These are phyloP conservation scores for Elsinoe ampelina DNA, from an alignment of 2,329 filamentous ascomycete genomes.

Conservation along the genomic window DNA sequence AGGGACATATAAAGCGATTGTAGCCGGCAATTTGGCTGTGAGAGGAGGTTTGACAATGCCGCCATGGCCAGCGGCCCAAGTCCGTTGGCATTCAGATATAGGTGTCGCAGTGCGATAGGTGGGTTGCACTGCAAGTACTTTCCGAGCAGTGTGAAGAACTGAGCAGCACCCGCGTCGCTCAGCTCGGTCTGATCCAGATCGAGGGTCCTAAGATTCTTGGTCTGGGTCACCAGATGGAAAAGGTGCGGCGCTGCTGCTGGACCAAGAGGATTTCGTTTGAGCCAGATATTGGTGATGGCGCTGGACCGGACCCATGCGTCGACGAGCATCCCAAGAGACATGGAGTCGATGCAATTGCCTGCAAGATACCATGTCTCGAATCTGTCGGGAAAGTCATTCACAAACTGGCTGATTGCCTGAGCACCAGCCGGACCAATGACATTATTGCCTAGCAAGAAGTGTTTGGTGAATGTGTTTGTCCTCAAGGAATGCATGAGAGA, in stretches of 20 bases:
- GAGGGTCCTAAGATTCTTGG: slow-evolving; percentile 38
- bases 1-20: slow-evolving; percentile 26
- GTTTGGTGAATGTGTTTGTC: slow-evolving; percentile 39
- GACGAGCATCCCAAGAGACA: slow-evolving; percentile 35
- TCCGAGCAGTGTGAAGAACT: slow-evolving; percentile 33
- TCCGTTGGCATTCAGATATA: slow-evolving; percentile 29
- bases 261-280: slow-evolving; percentile 46
- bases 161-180: slow-evolving; percentile 38
- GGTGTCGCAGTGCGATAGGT: slow-evolving; percentile 20
- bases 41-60: slow-evolving; percentile 24
- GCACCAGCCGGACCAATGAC: slow-evolving; percentile 44
- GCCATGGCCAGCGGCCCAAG: slow-evolving; percentile 21
- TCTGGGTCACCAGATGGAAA: slow-evolving; percentile 37
- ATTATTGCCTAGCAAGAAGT: slow-evolving; percentile 48
- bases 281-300: slow-evolving; percentile 43
- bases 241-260: slow-evolving; percentile 32
- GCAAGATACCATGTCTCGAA: slow-evolving; percentile 50
- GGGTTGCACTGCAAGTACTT: slow-evolving; percentile 16
- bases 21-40: slow-evolving; percentile 22
- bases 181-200: slow-evolving; percentile 48
- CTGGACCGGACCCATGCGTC: slow-evolving; percentile 37
- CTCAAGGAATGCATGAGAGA: slow-evolving; percentile 43
- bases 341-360: slow-evolving; percentile 44
- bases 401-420: slow-evolving; percentile 38
- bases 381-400: slow-evolving; percentile 36